These are phyloP conservation scores for Pseudocercospora fuligena DNA, from an alignment of 2,329 filamentous ascomycete species.

Conservation along the genomic window DNA sequence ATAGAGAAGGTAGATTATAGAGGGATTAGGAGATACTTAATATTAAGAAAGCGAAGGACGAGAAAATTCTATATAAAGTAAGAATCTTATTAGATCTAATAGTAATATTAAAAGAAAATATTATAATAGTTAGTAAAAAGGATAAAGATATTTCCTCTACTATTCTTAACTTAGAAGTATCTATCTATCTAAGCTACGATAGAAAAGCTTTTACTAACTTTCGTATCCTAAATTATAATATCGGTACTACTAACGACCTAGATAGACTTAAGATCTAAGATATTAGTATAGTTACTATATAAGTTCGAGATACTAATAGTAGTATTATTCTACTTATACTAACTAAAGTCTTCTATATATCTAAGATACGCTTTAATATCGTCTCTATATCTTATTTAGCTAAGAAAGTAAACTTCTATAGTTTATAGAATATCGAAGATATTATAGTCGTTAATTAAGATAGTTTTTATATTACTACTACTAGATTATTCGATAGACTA, in stretches of 20 bases:
- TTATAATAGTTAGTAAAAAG: neutral
- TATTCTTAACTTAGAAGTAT: slow-evolving; percentile 9
- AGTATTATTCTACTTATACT: neutral
- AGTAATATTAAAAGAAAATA: neutral
- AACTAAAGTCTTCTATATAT: slow-evolving; percentile 1
- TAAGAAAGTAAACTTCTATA: too few species aligned
- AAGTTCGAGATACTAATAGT: neutral
- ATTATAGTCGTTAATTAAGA: too few species aligned
- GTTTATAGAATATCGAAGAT: too few species aligned
- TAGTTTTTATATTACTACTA: too few species aligned
- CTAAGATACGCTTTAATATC: too few species aligned
- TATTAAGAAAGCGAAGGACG: neutral
- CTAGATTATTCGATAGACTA: too few species aligned
- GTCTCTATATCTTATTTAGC: too few species aligned
- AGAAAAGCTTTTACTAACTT: slow-evolving; percentile 11
- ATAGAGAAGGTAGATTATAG: neutral
- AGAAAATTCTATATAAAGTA: neutral
- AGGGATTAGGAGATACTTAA: neutral
- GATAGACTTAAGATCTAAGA: slow-evolving; percentile 1
- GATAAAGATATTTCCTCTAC: neutral
- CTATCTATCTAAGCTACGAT: neutral
- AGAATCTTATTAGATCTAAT: neutral
- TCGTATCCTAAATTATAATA: slow-evolving; percentile 3
- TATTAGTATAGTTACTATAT: neutral
- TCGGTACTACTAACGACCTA: slow-evolving; percentile 3